Conservation (phyloP, 129 eudicot genomes). For the Sambucus nigra region DNA sequence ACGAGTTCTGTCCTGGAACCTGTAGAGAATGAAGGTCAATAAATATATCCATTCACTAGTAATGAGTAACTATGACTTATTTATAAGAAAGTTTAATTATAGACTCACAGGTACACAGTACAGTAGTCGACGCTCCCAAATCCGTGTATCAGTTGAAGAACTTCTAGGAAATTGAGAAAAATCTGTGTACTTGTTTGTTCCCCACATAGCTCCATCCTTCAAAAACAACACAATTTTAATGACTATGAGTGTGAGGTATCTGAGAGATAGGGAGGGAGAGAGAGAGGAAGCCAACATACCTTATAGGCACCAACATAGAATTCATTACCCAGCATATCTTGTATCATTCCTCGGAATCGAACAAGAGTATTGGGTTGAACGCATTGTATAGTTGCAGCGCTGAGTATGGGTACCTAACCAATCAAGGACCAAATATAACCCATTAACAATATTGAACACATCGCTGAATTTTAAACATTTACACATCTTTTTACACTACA, state of each 20-base stretch:
- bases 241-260: not conserved
- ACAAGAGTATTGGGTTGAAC: constrained; percentile 71
- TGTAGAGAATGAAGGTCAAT: constrained; percentile 14
- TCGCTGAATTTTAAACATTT: no score
- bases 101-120: constrained; percentile 93
- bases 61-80: not conserved
- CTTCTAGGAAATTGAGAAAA: constrained; percentile 37
- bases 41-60: not conserved
- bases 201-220: constrained; percentile 66
- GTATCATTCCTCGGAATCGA: constrained; percentile 87
- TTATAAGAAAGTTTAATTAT: no score
- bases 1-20: constrained; percentile 86
- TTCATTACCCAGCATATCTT: constrained; percentile 92
- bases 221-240: not conserved
- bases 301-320: constrained; percentile 87
- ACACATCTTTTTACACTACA: no score
- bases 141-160: constrained; percentile 40
- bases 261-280: not conserved
- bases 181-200: constrained; percentile 81
- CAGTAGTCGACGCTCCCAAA: constrained; percentile 85
- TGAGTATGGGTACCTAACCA: constrained; percentile 69
- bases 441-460: constrained; percentile 21
- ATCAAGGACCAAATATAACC: not conserved
- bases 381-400: constrained; percentile 33
- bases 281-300: constrained; percentile 29